Percentiles rank a stretch among this genome's conserved stretches.
These are phyloP conservation scores for Phyllostachys edulis DNA, from an alignment of 176 grass and related monocot species.

Conservation along the genomic window DNA sequence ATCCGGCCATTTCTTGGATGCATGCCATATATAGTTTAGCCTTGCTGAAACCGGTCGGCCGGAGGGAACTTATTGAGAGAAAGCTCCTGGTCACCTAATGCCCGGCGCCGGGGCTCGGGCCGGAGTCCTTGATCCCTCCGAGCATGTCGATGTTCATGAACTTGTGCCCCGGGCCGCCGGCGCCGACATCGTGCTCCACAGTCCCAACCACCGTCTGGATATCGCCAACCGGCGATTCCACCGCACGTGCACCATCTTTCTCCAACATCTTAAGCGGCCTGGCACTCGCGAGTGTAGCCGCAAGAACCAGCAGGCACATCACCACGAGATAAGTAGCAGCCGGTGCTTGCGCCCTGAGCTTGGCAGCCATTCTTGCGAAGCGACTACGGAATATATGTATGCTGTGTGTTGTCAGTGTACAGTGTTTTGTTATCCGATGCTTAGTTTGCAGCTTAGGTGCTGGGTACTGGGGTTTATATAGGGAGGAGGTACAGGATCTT, in stretches of 20 bases:
- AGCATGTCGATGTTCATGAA: constrained; percentile 32
- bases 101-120: constrained; percentile 49
- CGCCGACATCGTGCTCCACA: not conserved
- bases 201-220: not conserved
- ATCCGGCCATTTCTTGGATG: too few relatives aligned
- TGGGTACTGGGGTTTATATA: constrained; percentile 9
- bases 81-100: constrained; percentile 14
- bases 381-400: not conserved
- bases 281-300: not conserved
- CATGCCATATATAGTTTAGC: too few relatives aligned
- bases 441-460: not conserved
- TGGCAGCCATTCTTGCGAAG: constrained; percentile 17
- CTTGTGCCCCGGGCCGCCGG: not conserved
- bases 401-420: not conserved
- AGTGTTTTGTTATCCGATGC: not conserved
- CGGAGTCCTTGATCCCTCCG: constrained; percentile 42
- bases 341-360: not conserved
- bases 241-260: not conserved
- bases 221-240: constrained; percentile 9
- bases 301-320: constrained; percentile 12
- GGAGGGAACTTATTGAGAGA: too few relatives aligned
- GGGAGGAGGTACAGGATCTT: not conserved
- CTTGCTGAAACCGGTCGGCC: too few relatives aligned
- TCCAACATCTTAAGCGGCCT: constrained; percentile 10
- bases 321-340: not conserved